Evolutionary conservation across 805 yeast species (phyloP).

Genomic region (Wickerhamomyces sydowiorum): DNA sequence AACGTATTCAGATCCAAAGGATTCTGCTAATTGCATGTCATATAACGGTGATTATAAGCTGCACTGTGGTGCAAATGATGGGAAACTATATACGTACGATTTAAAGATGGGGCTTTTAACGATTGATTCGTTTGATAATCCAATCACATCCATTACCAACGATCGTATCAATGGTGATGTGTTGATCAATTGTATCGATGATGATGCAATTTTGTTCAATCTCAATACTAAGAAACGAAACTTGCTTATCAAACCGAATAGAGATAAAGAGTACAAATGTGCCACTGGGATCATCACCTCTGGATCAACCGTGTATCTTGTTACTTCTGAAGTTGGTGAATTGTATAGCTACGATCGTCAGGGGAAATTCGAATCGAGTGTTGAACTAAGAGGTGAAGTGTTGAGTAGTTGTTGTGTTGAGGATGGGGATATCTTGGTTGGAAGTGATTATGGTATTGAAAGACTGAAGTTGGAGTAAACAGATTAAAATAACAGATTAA

Average conservation of each 20-base stretch:
- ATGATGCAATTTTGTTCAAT: not conserved
- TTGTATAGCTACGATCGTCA: not conserved
- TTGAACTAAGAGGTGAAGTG: no score
- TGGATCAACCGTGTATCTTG: no score
- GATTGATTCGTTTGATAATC: conserved; percentile 4
- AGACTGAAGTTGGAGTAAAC: no score
- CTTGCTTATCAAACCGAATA: not conserved
- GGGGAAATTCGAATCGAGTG: no score
- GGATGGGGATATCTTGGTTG: no score
- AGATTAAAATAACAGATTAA: no score
- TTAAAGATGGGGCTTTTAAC: conserved; percentile 11
- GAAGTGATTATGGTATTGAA: no score
- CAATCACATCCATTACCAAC: conserved; percentile 7
- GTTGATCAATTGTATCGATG: not conserved
- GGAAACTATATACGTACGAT: conserved; percentile 16
- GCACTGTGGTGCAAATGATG: conserved; percentile 19
- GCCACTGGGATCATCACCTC: not conserved
- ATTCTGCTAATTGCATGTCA: conserved; percentile 22
- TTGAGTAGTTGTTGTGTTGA: no score
- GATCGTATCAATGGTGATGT: not conserved
- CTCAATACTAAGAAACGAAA: not conserved
- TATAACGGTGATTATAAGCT: conserved; percentile 3
- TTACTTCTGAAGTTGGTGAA: not conserved
- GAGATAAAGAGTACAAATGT: not conserved
- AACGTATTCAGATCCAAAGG: conserved; percentile 22